Evolutionary conservation across 2,329 filamentous ascomycete genomes (phyloP), one percentile per base, ranked within the genome.

Genomic region (Fusarium sulawesiense): DNA sequence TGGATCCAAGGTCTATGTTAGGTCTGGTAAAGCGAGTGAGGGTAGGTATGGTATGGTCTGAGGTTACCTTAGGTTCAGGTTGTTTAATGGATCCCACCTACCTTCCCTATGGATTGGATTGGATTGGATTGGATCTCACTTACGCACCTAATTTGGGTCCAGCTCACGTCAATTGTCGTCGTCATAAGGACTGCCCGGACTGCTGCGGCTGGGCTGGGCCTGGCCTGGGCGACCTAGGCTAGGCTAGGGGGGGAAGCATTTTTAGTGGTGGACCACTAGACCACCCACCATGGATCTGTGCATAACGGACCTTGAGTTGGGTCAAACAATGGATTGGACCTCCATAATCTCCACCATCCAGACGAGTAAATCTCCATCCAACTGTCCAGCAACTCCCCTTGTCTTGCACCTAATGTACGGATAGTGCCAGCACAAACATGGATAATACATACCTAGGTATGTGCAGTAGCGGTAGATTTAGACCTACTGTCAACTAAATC

Each of bases 141-240:
- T 60, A 55, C 54, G 30, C 34, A 37, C 34, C 34, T 37, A 37
- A 37, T 37, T 37, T 37, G 34, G 34, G 32, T 25, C 34, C 21
- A 37, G 18, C 34, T 53, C 58, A 41, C 42, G 34, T 66, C 55
- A 66, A 66, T 60, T 61, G 62, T 66, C 63, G 62, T 66, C 63
- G 62, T 66, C 63, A 66, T 66, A 66, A 66, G 62, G 63, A 60
- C 63, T 64, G 59, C 44, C 61, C 66, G 62, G 63, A 60, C 63
- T 64, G 59, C 49, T 61, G 54, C 53, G 56, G 62, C 62, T 46
- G 44, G 55, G 34, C 34, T n/a, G 18, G 34, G 18, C 18, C 34
- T 37, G 34, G 34, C 18, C 34, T n/a, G 34, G 34, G 34, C 34
- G 18, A 37, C 34, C 34, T 37, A 37, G 34, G 18, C 34, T 37